Evolutionary conservation across 441 rosid species (phyloP), one percentile per base, ranked within the genome.

Genomic region (Adansonia gregorii): DNA sequence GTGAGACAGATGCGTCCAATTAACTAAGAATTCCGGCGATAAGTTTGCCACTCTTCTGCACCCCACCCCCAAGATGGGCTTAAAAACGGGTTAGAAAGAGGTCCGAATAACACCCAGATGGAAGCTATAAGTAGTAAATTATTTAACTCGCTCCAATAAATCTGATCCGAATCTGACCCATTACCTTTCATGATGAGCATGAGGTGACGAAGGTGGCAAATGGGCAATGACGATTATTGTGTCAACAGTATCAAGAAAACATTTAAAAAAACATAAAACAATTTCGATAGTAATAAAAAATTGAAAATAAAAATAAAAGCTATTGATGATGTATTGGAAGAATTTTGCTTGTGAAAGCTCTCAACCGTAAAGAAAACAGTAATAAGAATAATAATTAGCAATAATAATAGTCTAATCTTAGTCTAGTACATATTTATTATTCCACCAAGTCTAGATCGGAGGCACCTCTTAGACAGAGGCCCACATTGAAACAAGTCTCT

Each of bases 291-390:
- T 19, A 8, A 24, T 24, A 24, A 24, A 24, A 24, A 24, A 24
- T 24, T 24, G 27, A 24, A 24, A 24, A 59, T 1, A 9, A 24
- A 10, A 60, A 2, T 4, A 24, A 22, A 14, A 4, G n/a, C 8
- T 10, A 4, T 10, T 12, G n/a, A 2, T 24, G 15, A 24, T 10
- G 14, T 0, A 31, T 20, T 7, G 9, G 60, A 58, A 58, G 64
- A 35, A 22, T 59, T 22, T 27, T 39, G 22, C 39, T n/a, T 35
- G 71, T 20, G 78, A 60, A 79, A 75, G 72, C 76, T 79, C 74
- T 55, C 60, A 7, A 6, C 24, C 17, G 27, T 15, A 41, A 41
- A 66, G 14, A 48, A 59, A 60, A 72, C 1, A 8, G 48, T 15
- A 35, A 35, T 49, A 49, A 22, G 0, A 12, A 12, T 43, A 43